Evolutionary conservation across 2,329 filamentous ascomycete genomes (phyloP).

Genomic region (Sclerotinia trifoliorum): DNA sequence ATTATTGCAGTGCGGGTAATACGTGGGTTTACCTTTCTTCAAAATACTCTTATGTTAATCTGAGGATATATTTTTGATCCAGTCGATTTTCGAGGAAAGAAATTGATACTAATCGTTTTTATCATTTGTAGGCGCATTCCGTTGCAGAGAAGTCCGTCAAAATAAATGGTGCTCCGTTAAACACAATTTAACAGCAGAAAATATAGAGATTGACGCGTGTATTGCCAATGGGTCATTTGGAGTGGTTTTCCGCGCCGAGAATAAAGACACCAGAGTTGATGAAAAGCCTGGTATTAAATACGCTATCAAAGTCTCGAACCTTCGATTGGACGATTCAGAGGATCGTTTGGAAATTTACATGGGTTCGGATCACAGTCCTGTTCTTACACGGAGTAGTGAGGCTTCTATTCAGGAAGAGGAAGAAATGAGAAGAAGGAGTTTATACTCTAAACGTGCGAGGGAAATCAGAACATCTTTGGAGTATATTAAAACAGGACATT

Average conservation of each 20-base stretch:
- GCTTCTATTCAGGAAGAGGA: not conserved
- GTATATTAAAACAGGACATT: slow-evolving; percentile 9
- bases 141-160: not conserved
- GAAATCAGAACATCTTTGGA: slow-evolving; percentile 3
- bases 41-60: not conserved
- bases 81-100: not conserved
- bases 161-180: slow-evolving; percentile 2
- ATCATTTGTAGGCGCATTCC: not conserved
- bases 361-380: slow-evolving; percentile 6
- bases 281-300: not conserved
- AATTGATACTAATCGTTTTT: not conserved
- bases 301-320: slow-evolving; percentile 2
- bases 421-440: not conserved
- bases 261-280: slow-evolving; percentile 4
- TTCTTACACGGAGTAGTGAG: not conserved
- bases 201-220: slow-evolving; percentile 3
- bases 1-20: slow-evolving; percentile 1
- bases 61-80: not conserved
- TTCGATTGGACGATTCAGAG: not conserved
- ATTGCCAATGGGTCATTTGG: slow-evolving; percentile 11
- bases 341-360: not conserved
- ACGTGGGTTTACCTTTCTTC: not conserved
- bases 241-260: slow-evolving; percentile 6
- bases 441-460: not conserved
- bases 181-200: slow-evolving; percentile 5